Evolutionary conservation across 129 eudicot genomes (phyloP).

Genomic region (Artemisia tridentata): DNA sequence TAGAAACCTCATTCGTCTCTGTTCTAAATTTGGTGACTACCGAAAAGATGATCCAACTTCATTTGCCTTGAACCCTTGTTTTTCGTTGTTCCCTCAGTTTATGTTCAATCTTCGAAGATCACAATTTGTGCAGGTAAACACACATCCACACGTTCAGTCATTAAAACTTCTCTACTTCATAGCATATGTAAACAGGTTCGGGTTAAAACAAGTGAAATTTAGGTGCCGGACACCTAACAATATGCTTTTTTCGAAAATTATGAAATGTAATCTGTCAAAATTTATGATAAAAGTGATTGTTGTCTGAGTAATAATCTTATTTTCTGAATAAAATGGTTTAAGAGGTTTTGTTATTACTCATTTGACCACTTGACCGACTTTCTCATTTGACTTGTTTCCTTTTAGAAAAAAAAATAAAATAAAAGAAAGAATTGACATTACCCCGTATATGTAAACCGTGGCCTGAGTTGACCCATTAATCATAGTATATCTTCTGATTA

Average conservation of each 20-base stretch:
- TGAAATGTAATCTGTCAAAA: no score
- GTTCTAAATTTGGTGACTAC: conserved; percentile 92
- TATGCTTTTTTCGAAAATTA: no score
- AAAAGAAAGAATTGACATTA: background rate
- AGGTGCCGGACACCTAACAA: no score
- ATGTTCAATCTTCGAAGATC: conserved; percentile 96
- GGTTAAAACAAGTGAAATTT: background rate
- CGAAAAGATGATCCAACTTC: conserved; percentile 94
- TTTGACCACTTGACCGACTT: no score
- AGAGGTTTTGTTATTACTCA: no score
- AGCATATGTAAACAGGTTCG: background rate
- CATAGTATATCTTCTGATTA: background rate
- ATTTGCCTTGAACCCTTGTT: conserved; percentile 81
- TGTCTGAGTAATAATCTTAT: no score
- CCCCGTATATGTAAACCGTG: background rate
- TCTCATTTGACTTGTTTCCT: no score
- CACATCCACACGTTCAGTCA: background rate
- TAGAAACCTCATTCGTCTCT: conserved; percentile 84
- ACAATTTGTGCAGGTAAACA: conserved; percentile 85
- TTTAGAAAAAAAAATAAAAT: no score
- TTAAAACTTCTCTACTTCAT: background rate
- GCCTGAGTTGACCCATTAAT: no score
- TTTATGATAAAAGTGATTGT: no score
- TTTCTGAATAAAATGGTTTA: no score
- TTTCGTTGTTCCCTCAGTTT: conserved; percentile 91